Evolutionary conservation across 2,329 filamentous ascomycete species (phyloP).

Genomic region (Botrytis porri): DNA sequence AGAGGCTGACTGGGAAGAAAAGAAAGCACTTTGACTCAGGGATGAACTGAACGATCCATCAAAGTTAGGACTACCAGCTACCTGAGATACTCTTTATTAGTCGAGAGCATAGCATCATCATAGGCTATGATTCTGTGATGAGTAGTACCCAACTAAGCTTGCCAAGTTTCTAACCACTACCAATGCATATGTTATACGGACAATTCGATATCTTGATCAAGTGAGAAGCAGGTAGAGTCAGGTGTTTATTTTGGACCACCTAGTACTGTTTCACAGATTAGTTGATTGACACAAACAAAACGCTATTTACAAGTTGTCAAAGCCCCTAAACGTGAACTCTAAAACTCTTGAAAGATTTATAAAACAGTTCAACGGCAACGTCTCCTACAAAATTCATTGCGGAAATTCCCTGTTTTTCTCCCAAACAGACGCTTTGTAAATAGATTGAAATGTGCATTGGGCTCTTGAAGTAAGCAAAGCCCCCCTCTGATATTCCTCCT

Average conservation of each 20-base stretch:
- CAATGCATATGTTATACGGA: background rate
- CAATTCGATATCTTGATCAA: background rate
- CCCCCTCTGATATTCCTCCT: background rate
- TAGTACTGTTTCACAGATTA: background rate
- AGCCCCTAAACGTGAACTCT: background rate
- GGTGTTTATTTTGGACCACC: background rate
- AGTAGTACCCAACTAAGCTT: no score
- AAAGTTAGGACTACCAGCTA: background rate
- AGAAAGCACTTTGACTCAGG: constrained; percentile 8
- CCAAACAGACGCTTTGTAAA: constrained; percentile 1
- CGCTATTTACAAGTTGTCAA: background rate
- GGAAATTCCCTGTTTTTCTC: background rate
- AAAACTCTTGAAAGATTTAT: background rate
- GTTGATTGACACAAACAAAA: background rate
- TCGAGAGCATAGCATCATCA: background rate
- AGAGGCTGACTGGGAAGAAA: background rate
- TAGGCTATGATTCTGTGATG: background rate
- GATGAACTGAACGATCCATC: constrained; percentile 1
- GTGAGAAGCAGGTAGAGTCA: background rate
- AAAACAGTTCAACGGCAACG: background rate
- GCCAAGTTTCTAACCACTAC: background rate
- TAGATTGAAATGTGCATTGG: background rate
- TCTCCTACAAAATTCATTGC: background rate
- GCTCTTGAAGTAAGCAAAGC: background rate
- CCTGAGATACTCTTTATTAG: background rate